Conservation (phyloP, 495 filamentous ascomycete species). For the Emericellopsis terricola region DNA sequence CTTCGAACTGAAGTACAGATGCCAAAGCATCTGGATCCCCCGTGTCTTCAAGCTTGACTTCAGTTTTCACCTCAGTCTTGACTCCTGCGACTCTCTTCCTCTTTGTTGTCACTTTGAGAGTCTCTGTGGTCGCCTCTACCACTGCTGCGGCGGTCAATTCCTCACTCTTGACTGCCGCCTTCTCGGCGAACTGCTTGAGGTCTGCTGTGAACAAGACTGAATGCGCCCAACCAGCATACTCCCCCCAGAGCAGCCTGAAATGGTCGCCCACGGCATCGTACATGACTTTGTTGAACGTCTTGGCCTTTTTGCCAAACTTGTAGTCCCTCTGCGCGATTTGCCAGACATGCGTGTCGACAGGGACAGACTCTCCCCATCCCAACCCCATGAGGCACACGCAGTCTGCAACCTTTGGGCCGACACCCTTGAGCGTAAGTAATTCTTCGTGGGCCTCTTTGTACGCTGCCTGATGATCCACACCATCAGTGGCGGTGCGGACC, state of each 20-base stretch:
- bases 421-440: slow-evolving; percentile 61
- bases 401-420: slow-evolving; percentile 92
- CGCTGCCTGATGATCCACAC: slow-evolving; percentile 5
- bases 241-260: slow-evolving; percentile 82
- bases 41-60: slow-evolving; percentile 6
- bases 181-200: slow-evolving; percentile 54
- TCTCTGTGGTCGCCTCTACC: slow-evolving; percentile 10
- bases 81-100: slow-evolving; percentile 4
- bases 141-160: slow-evolving; percentile 8
- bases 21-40: not conserved
- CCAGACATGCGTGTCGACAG: slow-evolving; percentile 97
- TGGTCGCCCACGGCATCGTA: slow-evolving; percentile 83
- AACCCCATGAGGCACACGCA: slow-evolving; percentile 95
- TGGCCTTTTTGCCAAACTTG: slow-evolving; percentile 65
- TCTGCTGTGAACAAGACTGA: slow-evolving; percentile 94
- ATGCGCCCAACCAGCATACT: slow-evolving; percentile 93
- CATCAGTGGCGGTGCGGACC: slow-evolving; percentile 8
- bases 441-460: slow-evolving; percentile 73
- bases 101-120: slow-evolving; percentile 4
- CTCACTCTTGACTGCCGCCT: slow-evolving; percentile 22
- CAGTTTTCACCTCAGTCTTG: not conserved
- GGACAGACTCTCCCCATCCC: slow-evolving; percentile 90
- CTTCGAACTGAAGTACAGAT: not conserved
- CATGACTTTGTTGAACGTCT: slow-evolving; percentile 70
- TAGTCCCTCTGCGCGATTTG: slow-evolving; percentile 96